Evolutionary conservation across 768 basidiomycete species (phyloP).

Genomic region (Trametes cubensis): DNA sequence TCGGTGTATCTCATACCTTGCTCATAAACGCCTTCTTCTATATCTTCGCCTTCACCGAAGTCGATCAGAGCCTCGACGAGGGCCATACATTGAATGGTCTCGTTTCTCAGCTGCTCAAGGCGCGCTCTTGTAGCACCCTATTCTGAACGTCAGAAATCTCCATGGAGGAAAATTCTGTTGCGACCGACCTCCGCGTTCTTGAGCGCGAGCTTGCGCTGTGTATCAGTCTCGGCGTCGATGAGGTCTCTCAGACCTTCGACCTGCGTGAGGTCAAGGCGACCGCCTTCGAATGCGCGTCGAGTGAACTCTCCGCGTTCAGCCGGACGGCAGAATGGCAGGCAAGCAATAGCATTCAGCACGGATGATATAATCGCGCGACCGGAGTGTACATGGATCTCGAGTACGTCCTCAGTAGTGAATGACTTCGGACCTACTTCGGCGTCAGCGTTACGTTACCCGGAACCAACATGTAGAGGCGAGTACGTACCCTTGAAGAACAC

Average conservation of each 20-base stretch:
- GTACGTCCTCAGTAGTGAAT: conserved; percentile 79
- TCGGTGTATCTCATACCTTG: conserved; percentile 49
- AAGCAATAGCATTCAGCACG: conserved; percentile 63
- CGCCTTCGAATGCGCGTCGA: conserved; percentile 76
- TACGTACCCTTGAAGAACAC: conserved; percentile 78
- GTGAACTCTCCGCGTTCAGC: conserved; percentile 92
- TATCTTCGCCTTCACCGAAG: conserved; percentile 89
- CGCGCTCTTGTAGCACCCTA: conserved; percentile 66
- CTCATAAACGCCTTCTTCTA: conserved; percentile 80
- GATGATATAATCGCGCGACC: conserved; percentile 79
- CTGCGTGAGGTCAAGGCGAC: conserved; percentile 84
- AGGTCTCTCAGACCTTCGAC: conserved; percentile 88
- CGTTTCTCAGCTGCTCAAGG: conserved; percentile 64
- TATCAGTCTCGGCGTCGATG: conserved; percentile 86
- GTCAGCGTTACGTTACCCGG: not conserved
- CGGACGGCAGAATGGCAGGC: conserved; percentile 65
- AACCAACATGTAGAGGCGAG: not conserved
- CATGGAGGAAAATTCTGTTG: no score
- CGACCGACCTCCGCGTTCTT: conserved; percentile 64
- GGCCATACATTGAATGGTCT: conserved; percentile 74
- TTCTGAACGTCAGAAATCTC: not conserved
- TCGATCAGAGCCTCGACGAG: conserved; percentile 89
- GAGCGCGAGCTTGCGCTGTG: conserved; percentile 74
- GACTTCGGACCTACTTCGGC: conserved; percentile 55
- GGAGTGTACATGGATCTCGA: conserved; percentile 89